Conservation (phyloP, 2,329 filamentous ascomycete species). For the Aspergillus brunneoviolaceus region DNA sequence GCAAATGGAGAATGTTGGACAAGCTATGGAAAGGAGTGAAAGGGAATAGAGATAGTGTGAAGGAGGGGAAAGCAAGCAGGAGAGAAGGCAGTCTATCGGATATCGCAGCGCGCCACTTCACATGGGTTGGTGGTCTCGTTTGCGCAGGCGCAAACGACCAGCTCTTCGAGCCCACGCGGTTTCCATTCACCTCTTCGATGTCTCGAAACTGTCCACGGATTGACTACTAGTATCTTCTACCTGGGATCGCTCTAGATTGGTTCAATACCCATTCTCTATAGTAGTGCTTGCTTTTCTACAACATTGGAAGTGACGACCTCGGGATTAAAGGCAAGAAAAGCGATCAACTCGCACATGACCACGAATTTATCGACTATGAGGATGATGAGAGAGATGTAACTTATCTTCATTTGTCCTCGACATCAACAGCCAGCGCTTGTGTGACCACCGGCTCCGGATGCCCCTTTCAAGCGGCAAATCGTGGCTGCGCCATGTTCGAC, state of each 20-base stretch:
- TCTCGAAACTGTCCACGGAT: too few species aligned
- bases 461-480: constrained; percentile 8
- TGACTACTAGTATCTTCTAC: too few species aligned
- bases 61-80: background rate
- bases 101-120: constrained; percentile 10
- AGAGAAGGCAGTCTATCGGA: background rate
- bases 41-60: background rate
- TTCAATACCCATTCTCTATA: too few species aligned
- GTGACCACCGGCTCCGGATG: constrained; percentile 9
- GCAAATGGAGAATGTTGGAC: background rate
- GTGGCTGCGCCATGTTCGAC: constrained; percentile 19
- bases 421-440: constrained; percentile 8
- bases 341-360: too few species aligned
- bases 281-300: too few species aligned
- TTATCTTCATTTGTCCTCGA: background rate
- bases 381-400: too few species aligned
- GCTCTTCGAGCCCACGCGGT: background rate
- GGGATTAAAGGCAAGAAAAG: too few species aligned
- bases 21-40: background rate
- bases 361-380: too few species aligned
- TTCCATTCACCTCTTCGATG: too few species aligned
- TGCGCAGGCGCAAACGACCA: background rate
- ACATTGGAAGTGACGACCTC: background rate
- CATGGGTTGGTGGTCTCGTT: constrained; percentile 1
- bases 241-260: too few species aligned